Base-by-base conservation (phyloP, 2,329 filamentous ascomycete species). In the Lasiodiplodia citricola region DNA sequence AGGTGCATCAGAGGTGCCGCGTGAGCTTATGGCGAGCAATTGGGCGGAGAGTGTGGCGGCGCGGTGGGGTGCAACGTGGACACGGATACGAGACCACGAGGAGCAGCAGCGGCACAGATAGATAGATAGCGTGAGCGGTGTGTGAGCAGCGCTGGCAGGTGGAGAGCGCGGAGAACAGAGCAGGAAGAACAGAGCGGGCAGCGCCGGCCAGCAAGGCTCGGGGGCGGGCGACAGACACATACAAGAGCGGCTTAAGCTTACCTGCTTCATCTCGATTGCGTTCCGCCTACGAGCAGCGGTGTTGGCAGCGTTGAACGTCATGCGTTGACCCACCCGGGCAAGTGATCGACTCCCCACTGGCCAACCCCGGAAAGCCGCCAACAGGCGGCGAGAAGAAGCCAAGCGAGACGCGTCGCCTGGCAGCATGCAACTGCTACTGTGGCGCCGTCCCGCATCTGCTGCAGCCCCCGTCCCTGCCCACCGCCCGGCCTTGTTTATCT, bases 1-100 rank as follows among this genome's bases (percentile, higher is more conserved):
- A 18, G 37, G 58, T 35, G 58, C 58, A 63, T 63, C n/a, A 63
- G 44, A 63, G 41, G 23, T 50, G 41, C 56, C 58, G 47, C 58
- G 58, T 63, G 58, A 63, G 58, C 58, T 31, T 31, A 50, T 21
- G 41, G 58, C 44, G 44, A 52, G 28, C 58, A 52, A 63, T 37
- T 8, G 58, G 28, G 21, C 58, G 14, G 41, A 47, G 44, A 41
- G 58, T 16, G 41, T 31, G 41, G 23, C 57, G 57, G 38, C 41
- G 57, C 57, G 10, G 11, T 50, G 57, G 23, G 14, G 51, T 63
- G 58, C 58, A 63, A 51, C 58, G 58, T 63, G 44, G 44, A 63
- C 58, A 63, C 58, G 58, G 58, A 63, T 63, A 63, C 58, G 58
- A 63, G 58, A 52, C 58, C 58, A 63, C 44, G 58, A 63, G 58